Conservation (phyloP, 129 eudicot genomes). For the Pittosporum tobira region DNA sequence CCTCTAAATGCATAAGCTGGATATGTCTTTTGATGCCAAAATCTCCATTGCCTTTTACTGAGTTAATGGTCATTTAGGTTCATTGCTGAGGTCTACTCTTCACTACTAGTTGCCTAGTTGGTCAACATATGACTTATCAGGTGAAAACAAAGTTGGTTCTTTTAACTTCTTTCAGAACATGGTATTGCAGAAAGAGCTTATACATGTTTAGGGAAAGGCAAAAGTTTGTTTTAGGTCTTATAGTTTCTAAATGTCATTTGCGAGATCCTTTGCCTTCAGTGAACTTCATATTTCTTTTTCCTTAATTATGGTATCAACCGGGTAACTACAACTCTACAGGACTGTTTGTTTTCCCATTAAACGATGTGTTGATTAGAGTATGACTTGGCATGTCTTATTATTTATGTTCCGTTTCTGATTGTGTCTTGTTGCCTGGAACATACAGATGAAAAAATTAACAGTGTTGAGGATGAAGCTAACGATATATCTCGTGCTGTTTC, state of each 20-base stretch:
- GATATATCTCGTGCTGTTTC: slow-evolving; percentile 49
- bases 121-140: too few relatives aligned
- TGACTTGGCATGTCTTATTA: not conserved
- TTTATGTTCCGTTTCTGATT: slow-evolving; percentile 3
- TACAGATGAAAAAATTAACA: slow-evolving; percentile 45
- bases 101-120: too few relatives aligned
- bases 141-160: too few relatives aligned
- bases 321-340: too few relatives aligned
- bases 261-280: not conserved
- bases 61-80: too few relatives aligned
- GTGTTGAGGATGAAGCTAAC: slow-evolving; percentile 24
- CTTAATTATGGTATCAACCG: not conserved
- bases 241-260: not conserved
- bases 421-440: slow-evolving; percentile 10
- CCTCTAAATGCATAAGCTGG: too few relatives aligned
- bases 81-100: too few relatives aligned
- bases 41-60: too few relatives aligned
- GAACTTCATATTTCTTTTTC: slow-evolving; percentile 5
- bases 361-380: not conserved
- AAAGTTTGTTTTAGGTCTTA: not conserved
- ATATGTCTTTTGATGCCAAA: not conserved
- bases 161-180: too few relatives aligned
- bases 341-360: not conserved
- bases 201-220: not conserved
- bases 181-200: not conserved